phyloP scores from a whole-genome alignment of 495 filamentous ascomycete genomes.

The Neurospora sp. region DNA sequence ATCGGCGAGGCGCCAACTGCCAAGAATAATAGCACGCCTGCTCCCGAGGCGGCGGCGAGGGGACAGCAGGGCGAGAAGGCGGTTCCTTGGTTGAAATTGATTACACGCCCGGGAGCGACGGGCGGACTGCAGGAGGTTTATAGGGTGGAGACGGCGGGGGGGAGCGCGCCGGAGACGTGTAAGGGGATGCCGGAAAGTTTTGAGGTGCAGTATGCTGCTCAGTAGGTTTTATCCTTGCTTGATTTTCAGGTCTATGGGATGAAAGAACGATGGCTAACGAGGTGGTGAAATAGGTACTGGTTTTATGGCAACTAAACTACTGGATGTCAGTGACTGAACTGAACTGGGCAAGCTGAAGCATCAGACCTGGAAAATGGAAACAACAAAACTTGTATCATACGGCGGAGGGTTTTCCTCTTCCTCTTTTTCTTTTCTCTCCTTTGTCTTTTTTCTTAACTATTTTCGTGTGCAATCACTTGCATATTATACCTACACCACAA shows the following conservation, averaged over 20 bases:
- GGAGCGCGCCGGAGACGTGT: conserved; percentile 67
- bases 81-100: conserved; percentile 64
- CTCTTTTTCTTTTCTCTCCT: conserved; percentile 5
- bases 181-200: conserved; percentile 52
- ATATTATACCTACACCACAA: background rate
- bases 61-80: conserved; percentile 46
- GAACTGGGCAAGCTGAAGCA: background rate
- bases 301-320: conserved; percentile 21
- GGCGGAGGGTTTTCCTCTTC: background rate
- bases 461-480: background rate
- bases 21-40: conserved; percentile 43
- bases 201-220: conserved; percentile 68
- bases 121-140: conserved; percentile 65
- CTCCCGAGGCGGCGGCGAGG: conserved; percentile 46
- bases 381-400: conserved; percentile 8
- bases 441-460: conserved; percentile 2
- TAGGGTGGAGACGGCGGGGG: conserved; percentile 78
- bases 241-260: too few species aligned
- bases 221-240: conserved; percentile 46
- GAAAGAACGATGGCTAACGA: conserved; percentile 2
- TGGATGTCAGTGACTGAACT: background rate
- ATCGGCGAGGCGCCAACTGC: conserved; percentile 53
- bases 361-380: background rate
- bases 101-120: conserved; percentile 42
- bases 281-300: conserved; percentile 25